A percentile compares a stretch with the other conserved stretches of the same genome.
Evolutionary conservation across 352 stramenopile genomes (phyloP).

Genomic region (Albugo candida): DNA sequence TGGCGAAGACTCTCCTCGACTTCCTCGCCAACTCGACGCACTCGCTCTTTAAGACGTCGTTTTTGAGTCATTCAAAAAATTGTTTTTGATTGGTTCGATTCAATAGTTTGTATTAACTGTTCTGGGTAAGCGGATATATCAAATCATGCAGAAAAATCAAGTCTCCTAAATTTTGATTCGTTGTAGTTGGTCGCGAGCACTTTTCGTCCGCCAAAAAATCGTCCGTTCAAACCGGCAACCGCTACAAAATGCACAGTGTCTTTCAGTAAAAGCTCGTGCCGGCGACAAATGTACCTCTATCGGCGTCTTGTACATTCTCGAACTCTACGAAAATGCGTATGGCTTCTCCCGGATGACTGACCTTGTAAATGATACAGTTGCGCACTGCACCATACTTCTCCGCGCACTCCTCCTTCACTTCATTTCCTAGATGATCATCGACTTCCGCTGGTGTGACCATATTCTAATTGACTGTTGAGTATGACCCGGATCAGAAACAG

Average conservation of each 20-base stretch:
- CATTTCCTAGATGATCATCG: constrained; percentile 68
- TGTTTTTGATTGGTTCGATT: background rate
- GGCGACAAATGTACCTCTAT: constrained; percentile 31
- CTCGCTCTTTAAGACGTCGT: constrained; percentile 7
- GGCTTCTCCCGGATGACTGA: constrained; percentile 37
- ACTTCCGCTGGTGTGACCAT: constrained; percentile 82
- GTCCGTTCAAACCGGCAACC: constrained; percentile 55
- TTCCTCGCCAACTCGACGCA: constrained; percentile 26
- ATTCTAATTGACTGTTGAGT: constrained; percentile 31
- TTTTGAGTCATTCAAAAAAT: constrained; percentile 5
- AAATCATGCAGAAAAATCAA: constrained; percentile 18
- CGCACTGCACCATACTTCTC: constrained; percentile 63
- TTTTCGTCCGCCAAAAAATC: constrained; percentile 79
- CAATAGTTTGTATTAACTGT: no score
- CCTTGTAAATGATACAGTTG: constrained; percentile 62
- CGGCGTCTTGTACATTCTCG: constrained; percentile 29
- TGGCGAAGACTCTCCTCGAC: constrained; percentile 66
- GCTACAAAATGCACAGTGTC: constrained; percentile 14
- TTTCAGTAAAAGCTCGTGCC: background rate
- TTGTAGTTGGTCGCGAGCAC: constrained; percentile 71
- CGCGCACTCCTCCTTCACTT: constrained; percentile 76
- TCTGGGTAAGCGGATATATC: no score
- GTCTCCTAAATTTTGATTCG: constrained; percentile 45
- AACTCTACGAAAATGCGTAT: constrained; percentile 85
- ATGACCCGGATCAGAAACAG: background rate